Base-by-base conservation (phyloP, 2,329 filamentous ascomycete genomes). In the Drechslera avenae region DNA sequence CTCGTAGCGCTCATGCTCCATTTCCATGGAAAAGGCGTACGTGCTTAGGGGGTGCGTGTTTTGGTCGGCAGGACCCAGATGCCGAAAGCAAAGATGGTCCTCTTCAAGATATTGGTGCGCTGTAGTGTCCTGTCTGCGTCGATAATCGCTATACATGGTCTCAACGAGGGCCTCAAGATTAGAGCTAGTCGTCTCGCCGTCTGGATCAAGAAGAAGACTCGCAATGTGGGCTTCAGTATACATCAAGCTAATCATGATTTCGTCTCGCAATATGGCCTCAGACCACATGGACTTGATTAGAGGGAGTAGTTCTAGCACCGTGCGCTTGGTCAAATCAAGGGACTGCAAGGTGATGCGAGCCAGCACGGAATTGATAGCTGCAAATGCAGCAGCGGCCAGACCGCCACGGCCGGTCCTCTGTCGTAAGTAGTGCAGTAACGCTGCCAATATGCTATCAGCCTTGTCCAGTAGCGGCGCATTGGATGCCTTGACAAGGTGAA, bases 201-300 rank as follows among this genome's bases (percentile, higher is more conserved):
- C 54, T 33, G 48, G 36, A 19, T 65, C 53, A 37, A 52, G 50
- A 23, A 76, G 60, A 2, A 73, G 57, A 30, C 64, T 67, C 6
- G 63, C 54, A 14, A 80, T 62, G 45, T 77, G 77, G 14, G 73
- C 67, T 51, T 74, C 74, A 26, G 86, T 78, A n/a, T 84, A 77
- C 55, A 89, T 85, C 21, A 96, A 76, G 1, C 85, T 84, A 59
- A 86, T 86, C 28, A 95, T 78, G 69, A 96, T 88, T 51, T 80
- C 90, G 57, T 93, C 89, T 60, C 87, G 86, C 41, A 94, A 60
- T 12, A 83, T 81, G 57, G 45, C 42, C 28, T 72, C 67, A 33
- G 86, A 80, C 92, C 93, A 99, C 75, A 91, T 85, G 41, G 84
- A 81, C 47, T 83, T 84, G 57, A 96, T 84, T 36, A 92, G 72